Evolutionary conservation across 805 yeast species (phyloP), one percentile per base, ranked within the genome.

Genomic region (Crinitomyces ghanaensis): DNA sequence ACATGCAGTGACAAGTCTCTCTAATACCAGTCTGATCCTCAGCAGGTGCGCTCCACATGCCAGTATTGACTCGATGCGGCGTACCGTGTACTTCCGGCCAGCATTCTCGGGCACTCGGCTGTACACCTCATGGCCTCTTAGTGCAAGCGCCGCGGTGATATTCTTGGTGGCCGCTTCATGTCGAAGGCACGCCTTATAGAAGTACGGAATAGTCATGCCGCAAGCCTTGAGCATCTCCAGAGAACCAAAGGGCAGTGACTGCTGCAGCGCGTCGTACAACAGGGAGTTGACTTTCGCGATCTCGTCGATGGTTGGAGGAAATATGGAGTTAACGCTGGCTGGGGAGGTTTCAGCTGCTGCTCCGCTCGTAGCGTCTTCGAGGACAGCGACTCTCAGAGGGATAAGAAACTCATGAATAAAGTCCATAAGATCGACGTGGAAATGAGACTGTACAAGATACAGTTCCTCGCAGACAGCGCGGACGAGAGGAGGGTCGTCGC

Each of bases 251-350:
- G 76, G 72, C 2, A 62, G 48, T 0, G 96, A 88, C 11, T 68
- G 55, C 37, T 72, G 70, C 35, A 88, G 57, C 15, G 91, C 72
- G 44, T 80, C 93, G 40, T 80, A 68, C 38, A 83, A 72, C 4
- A 88, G 74, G 50, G 94, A 82, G 50, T 86, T 86, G 25, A 88
- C 77, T 48, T 96, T 66, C 7, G 93, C 81, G 12, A 88, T 76
- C 58, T 88, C 97, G 56, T 88, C 96, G 13, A 88, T 79, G 0
- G 97, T 88, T 1, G 96, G 96, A 2, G 97, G 96, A 49, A 88
- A 85, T 1, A 84, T 66, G 31, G 74, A 65, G 53, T 88, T 86
- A 21, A 86, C 63, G 43, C 74, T 72, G n/a, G n/a, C n/a, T n/a
- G n/a, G n/a, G n/a, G n/a, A n/a, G n/a, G n/a, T 33, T 6, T 19